Evolutionary conservation across 148 eudicot genomes (phyloP), one percentile per base, ranked within the genome.

Genomic region (Rhododendron williamsianum): DNA sequence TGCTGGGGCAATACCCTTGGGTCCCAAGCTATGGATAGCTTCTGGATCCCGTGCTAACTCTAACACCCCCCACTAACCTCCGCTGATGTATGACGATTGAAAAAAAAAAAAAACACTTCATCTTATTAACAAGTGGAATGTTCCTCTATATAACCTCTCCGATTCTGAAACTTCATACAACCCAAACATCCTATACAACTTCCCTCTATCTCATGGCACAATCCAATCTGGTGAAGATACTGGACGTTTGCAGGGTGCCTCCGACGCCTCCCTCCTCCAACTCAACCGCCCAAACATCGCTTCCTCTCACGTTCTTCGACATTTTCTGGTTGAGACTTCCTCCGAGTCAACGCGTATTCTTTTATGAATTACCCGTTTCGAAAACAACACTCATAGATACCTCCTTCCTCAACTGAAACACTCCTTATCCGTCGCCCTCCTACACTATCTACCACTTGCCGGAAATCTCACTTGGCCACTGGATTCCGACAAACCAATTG

Each of bases 391-490:
- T 84, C 38, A 15, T 4, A 8, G 19, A 36, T 12, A 52, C 49
- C 3, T 84, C 27, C 69, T 84, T 54, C 85, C 85, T 36, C 38
- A 74, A 54, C 36, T 84, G 2, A 84, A 84, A 76, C 27, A 54
- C 69, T 84, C 85, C 23, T 51, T 84, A 30, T 84, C 85, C 0
- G 7, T 73, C 71, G 12, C 86, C 16, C 81, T 84, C 72, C 11
- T 7, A 8, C 81, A 76, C 33, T 84, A 30, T 30, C 51, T 84
- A 6, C 86, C 86, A 3, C 52, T 84, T 16, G 81, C 86, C 35
- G 86, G 86, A 36, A 76, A 84, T 25, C 81, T 84, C 30, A 74
- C 51, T 7, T 84, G 86, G 86, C 81, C 86, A 7, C 72, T 41
- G 0, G 81, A 84, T 51, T 84, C 86, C 3, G 56, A 84, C 21